Percentiles rank a stretch among this genome's conserved stretches.
phyloP scores from a whole-genome alignment of 164 flowering plant species.

The Nymphaea colorata region DNA sequence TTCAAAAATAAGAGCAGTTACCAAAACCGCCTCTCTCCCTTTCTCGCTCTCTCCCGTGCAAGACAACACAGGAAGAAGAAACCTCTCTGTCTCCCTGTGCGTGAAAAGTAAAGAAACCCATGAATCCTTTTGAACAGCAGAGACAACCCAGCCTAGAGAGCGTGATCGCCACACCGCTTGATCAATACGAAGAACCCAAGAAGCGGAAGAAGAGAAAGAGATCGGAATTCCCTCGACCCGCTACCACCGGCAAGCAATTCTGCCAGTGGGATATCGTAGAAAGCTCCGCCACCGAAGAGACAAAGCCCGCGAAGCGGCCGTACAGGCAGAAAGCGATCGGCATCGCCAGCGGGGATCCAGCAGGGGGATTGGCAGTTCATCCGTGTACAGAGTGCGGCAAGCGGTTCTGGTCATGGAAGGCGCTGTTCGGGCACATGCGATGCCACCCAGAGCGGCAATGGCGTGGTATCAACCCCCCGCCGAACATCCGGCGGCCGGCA shows the following conservation, averaged over 20 bases:
- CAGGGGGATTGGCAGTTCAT: not conserved
- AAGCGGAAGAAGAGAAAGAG: slow-evolving; percentile 23
- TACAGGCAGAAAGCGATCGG: slow-evolving; percentile 37
- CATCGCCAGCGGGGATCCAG: slow-evolving; percentile 16
- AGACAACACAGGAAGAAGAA: not conserved
- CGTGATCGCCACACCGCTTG: not conserved
- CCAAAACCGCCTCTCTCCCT: no score
- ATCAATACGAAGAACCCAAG: not conserved
- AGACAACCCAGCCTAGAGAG: not conserved
- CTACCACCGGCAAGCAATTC: not conserved
- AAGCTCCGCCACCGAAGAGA: slow-evolving; percentile 4
- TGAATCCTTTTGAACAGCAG: not conserved
- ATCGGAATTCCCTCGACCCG: slow-evolving; percentile 21
- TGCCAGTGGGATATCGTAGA: slow-evolving; percentile 3
- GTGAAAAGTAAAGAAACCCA: not conserved
- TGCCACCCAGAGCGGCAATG: slow-evolving; percentile 96
- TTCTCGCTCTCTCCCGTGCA: no score
- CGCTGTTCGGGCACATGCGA: slow-evolving; percentile 92
- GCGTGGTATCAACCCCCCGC: slow-evolving; percentile 91
- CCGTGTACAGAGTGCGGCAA: slow-evolving; percentile 89
- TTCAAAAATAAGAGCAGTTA: no score
- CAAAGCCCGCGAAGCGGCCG: slow-evolving; percentile 27
- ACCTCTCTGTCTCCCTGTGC: not conserved
- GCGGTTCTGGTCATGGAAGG: slow-evolving; percentile 83
- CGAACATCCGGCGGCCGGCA: slow-evolving; percentile 15